phyloP scores from a whole-genome alignment of 225 moss, liverwort and hornwort genomes.

The Thuidium tamariscinum region DNA sequence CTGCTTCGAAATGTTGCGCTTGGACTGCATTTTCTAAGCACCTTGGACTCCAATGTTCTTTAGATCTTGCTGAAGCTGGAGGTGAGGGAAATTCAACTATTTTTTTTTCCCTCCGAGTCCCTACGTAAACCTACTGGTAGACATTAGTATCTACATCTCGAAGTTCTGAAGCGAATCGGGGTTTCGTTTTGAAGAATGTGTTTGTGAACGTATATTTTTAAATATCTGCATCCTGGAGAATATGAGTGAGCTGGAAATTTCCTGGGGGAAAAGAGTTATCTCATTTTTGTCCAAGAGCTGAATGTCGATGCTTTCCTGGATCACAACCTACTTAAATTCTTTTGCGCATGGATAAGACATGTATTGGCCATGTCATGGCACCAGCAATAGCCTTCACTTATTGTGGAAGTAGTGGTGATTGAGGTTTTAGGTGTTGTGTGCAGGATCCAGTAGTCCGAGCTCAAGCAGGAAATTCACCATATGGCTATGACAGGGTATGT shows the following conservation, averaged over 20 bases:
- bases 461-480: slow-evolving; percentile 43
- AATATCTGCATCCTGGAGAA: background rate
- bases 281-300: background rate
- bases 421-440: slow-evolving; percentile 1
- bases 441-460: slow-evolving; percentile 90
- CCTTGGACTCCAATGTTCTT: background rate
- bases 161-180: background rate
- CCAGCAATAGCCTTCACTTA: background rate
- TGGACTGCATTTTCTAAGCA: background rate
- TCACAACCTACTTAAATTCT: background rate
- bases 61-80: background rate
- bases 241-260: background rate
- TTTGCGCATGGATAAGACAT: background rate
- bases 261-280: background rate
- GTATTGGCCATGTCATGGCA: background rate
- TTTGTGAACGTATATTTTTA: background rate
- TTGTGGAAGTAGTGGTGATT: background rate
- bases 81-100: background rate
- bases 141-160: background rate
- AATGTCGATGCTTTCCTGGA: background rate
- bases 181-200: background rate
- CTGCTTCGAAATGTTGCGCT: background rate
- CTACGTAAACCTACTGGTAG: background rate
- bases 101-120: background rate
- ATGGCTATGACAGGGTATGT: slow-evolving; percentile 70